These are phyloP conservation scores for Firmiana major DNA, from an alignment of 345 rosid species.

Conservation along the genomic window DNA sequence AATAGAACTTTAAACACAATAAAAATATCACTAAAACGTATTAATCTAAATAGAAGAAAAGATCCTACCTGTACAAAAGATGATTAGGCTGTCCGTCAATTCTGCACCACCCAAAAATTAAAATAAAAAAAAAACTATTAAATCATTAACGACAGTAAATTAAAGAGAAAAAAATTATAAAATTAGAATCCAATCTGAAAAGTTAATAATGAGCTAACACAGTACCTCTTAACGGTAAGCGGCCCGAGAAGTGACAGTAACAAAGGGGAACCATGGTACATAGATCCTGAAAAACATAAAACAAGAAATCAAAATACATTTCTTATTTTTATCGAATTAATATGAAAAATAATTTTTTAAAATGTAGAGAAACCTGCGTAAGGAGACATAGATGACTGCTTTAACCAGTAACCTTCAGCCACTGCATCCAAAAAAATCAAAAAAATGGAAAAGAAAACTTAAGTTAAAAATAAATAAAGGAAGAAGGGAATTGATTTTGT, in stretches of 20 bases:
- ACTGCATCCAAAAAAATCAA: slow-evolving; percentile 35
- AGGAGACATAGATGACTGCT: slow-evolving; percentile 87
- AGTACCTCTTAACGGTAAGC: slow-evolving; percentile 68
- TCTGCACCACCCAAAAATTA: slow-evolving; percentile 38
- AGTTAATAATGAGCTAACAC: neutral
- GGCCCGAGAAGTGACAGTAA: slow-evolving; percentile 79
- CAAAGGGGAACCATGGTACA: slow-evolving; percentile 95
- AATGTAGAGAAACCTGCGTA: slow-evolving; percentile 55
- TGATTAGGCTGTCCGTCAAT: slow-evolving; percentile 71
- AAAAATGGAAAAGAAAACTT: neutral
- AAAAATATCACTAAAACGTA: neutral
- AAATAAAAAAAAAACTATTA: neutral
- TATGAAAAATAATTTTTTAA: neutral
- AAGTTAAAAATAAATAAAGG: neutral
- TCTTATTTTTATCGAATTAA: neutral
- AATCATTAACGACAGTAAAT: neutral
- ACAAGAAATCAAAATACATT: neutral
- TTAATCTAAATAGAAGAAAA: neutral
- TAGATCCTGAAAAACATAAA: slow-evolving; percentile 58
- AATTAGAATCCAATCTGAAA: neutral
- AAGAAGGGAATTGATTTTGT: neutral
- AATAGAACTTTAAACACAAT: neutral
- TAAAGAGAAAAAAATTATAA: too few species aligned
- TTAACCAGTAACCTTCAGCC: slow-evolving; percentile 97
- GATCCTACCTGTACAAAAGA: slow-evolving; percentile 62